A percentile compares a stretch with the other conserved stretches of the same genome.
Evolutionary conservation across 2,329 filamentous ascomycete genomes (phyloP).

Genomic region (Rasamsonia emersonii): DNA sequence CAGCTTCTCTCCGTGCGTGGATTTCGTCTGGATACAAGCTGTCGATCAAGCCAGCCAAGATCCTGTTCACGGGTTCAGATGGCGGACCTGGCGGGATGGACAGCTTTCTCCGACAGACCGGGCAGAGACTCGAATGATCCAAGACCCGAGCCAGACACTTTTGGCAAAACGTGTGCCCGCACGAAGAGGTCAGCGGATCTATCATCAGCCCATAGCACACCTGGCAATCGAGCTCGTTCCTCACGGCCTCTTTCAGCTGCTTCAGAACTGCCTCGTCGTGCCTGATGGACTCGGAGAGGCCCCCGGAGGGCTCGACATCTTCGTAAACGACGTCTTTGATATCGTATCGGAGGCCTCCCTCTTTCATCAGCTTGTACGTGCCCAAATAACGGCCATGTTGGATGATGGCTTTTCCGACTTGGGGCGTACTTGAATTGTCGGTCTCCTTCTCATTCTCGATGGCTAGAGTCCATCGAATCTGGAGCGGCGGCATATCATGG

Average conservation of each 20-base stretch:
- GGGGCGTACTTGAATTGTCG: conserved; percentile 6
- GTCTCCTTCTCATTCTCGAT: conserved; percentile 8
- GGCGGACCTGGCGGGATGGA: conserved; percentile 43
- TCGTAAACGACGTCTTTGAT: conserved; percentile 47
- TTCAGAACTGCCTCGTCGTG: conserved; percentile 46
- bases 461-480: conserved; percentile 24
- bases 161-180: conserved; percentile 84
- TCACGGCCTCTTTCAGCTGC: conserved; percentile 52
- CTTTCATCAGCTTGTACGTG: conserved; percentile 57
- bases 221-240: conserved; percentile 74
- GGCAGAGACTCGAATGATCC: conserved; percentile 70
- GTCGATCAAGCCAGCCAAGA: conserved; percentile 55
- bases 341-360: conserved; percentile 51
- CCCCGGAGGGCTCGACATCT: conserved; percentile 13
- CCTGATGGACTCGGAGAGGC: conserved; percentile 5
- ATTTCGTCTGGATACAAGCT: conserved; percentile 63
- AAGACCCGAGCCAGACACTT: conserved; percentile 67
- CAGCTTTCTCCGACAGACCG: conserved; percentile 65
- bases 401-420: conserved; percentile 24
- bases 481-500: conserved; percentile 14
- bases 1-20: conserved; percentile 46
- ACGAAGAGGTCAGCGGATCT: conserved; percentile 74
- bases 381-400: conserved; percentile 54
- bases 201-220: conserved; percentile 76
- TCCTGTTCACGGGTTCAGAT: conserved; percentile 51